Percentiles rank a stretch among this genome's conserved stretches.
Conservation (phyloP, 192 early-diverging fungal species). For the Pilaira anomala region DNA sequence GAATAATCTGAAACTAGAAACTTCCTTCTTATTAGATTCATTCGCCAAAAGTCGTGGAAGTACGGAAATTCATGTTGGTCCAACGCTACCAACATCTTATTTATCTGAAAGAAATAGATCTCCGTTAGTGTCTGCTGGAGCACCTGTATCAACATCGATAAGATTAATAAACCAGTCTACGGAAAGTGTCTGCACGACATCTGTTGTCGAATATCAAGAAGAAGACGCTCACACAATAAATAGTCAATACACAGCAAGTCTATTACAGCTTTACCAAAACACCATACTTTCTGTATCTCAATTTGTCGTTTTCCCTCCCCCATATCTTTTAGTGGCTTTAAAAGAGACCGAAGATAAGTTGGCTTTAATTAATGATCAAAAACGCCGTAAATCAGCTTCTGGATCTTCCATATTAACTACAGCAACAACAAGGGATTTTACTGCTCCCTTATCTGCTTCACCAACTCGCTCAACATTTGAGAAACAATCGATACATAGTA, state of each 20-base stretch:
- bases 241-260: slow-evolving; percentile 15
- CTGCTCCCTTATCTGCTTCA: slow-evolving; percentile 1
- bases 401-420: background rate
- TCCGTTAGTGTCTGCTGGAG: too few species aligned
- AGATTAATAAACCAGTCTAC: too few species aligned
- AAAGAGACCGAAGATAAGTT: slow-evolving; percentile 55
- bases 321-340: slow-evolving; percentile 71
- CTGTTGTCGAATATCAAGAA: background rate
- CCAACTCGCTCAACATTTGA: slow-evolving; percentile 25
- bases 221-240: slow-evolving; percentile 32
- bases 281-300: slow-evolving; percentile 87
- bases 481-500: slow-evolving; percentile 19
- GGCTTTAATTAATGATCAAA: slow-evolving; percentile 33
- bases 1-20: slow-evolving; percentile 87
- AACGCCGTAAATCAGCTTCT: background rate
- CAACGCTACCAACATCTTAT: background rate
- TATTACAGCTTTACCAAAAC: slow-evolving; percentile 60
- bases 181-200: background rate
- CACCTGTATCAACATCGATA: too few species aligned
- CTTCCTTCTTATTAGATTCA: slow-evolving; percentile 72
- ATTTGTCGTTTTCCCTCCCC: slow-evolving; percentile 80
- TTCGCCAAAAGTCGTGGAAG: slow-evolving; percentile 45
- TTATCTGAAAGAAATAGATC: too few species aligned
- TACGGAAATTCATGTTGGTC: background rate
- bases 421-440: background rate